phyloP scores from a whole-genome alignment of 1,284 basidiomycete genomes.

The Malassezia cuniculi region DNA sequence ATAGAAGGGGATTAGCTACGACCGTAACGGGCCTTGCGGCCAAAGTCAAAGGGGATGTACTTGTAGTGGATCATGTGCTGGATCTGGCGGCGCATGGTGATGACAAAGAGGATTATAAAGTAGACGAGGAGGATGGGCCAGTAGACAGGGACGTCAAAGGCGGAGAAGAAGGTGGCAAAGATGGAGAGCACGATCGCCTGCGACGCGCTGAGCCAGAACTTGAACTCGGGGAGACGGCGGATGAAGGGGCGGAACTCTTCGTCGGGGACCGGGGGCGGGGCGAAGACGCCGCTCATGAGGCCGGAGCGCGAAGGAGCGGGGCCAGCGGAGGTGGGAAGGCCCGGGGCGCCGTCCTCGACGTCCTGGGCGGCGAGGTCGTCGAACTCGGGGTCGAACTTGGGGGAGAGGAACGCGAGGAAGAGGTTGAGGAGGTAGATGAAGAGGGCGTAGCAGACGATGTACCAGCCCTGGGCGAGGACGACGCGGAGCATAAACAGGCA shows the following conservation, averaged over 20 bases:
- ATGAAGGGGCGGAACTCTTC: constrained; percentile 63
- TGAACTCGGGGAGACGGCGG: constrained; percentile 84
- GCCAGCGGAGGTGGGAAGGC: constrained; percentile 37
- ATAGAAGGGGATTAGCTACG: constrained; percentile 23
- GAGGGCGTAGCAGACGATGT: constrained; percentile 52
- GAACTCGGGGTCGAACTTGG: constrained; percentile 88
- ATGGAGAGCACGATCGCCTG: constrained; percentile 72
- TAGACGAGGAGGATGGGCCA: constrained; percentile 94
- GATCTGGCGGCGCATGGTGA: constrained; percentile 47
- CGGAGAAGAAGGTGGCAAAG: constrained; percentile 43
- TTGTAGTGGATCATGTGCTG: constrained; percentile 96
- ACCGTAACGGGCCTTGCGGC: constrained; percentile 54
- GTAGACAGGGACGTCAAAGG: constrained; percentile 89
- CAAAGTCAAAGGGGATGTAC: constrained; percentile 71
- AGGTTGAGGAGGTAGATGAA: constrained; percentile 49
- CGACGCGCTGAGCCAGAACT: constrained; percentile 77
- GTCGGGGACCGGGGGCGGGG: constrained; percentile 52
- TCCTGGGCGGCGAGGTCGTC: constrained; percentile 87
- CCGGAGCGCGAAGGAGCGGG: constrained; percentile 12
- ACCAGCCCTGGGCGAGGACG: constrained; percentile 81
- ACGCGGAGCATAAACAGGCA: constrained; percentile 74
- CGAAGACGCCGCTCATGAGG: constrained; percentile 41
- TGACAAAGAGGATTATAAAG: constrained; percentile 46
- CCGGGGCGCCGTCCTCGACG: constrained; percentile 76
- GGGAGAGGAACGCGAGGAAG: constrained; percentile 73